Evolutionary conservation across 768 basidiomycete species (phyloP).

Genomic region (Leccinum longicurvipes): DNA sequence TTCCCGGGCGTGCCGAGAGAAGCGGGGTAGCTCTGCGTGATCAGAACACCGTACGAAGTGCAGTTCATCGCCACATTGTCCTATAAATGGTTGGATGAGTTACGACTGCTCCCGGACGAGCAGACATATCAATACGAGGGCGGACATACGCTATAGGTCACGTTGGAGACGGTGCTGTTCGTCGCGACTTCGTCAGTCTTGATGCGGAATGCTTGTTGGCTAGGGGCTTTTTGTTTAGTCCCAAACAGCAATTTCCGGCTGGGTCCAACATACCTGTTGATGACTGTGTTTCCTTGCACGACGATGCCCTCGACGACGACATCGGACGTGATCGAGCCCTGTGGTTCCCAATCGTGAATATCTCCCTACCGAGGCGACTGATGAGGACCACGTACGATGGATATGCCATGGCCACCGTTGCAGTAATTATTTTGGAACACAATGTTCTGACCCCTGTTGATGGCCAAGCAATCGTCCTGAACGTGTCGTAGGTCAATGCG

Average conservation of each 20-base stretch:
- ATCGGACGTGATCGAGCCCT: conserved; percentile 53
- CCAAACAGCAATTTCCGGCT: not conserved
- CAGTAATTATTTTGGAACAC: conserved; percentile 52
- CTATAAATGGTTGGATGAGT: conserved; percentile 17
- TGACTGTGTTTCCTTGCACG: conserved; percentile 52
- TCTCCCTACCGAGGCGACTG: not conserved
- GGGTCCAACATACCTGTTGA: conserved; percentile 23
- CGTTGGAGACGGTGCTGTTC: conserved; percentile 44
- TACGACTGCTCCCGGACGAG: not conserved
- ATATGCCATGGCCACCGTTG: conserved; percentile 62
- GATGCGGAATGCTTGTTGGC: conserved; percentile 56
- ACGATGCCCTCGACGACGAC: conserved; percentile 46
- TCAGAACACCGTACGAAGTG: conserved; percentile 52
- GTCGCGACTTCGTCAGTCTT: conserved; percentile 49
- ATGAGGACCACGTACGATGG: conserved; percentile 32
- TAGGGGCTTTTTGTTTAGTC: conserved; percentile 12
- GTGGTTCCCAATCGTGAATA: not conserved
- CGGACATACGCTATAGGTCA: conserved; percentile 44
- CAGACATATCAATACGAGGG: no score
- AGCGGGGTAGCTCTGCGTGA: conserved; percentile 59
- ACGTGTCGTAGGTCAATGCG: not conserved
- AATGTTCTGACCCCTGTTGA: conserved; percentile 42
- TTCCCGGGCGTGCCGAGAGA: conserved; percentile 53
- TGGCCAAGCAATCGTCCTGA: conserved; percentile 61
- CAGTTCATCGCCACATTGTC: conserved; percentile 51